Conservation (phyloP, 148 eudicot genomes). For the Salicornia ramosissima region DNA sequence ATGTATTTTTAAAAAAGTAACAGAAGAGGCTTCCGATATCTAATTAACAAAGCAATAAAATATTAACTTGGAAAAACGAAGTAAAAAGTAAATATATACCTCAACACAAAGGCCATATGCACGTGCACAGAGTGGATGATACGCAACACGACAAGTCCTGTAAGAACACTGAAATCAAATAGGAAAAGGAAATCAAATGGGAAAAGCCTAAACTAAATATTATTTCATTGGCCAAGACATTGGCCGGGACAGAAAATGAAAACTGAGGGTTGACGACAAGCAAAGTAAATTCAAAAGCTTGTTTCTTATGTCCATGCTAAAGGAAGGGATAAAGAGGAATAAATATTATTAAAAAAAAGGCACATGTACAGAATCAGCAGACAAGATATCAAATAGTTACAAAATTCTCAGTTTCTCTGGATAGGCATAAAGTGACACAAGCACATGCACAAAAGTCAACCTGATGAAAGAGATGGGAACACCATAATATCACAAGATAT, state of each 20-base stretch:
- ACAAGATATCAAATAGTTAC: too few relatives aligned
- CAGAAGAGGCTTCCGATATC: background rate
- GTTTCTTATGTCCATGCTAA: background rate
- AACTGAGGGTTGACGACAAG: background rate
- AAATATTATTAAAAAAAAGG: background rate
- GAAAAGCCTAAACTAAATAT: background rate
- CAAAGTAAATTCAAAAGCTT: background rate
- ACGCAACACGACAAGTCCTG: constrained; percentile 73
- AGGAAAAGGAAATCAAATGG: background rate
- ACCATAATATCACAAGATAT: too few relatives aligned
- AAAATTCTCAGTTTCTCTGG: too few relatives aligned
- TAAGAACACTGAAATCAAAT: constrained; percentile 73
- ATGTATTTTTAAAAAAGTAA: too few relatives aligned
- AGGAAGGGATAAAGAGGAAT: background rate
- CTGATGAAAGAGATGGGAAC: too few relatives aligned
- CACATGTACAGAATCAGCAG: background rate
- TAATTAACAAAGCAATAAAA: constrained; percentile 6
- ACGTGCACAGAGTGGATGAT: constrained; percentile 99
- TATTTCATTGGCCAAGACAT: background rate
- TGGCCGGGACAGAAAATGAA: background rate
- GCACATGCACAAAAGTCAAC: too few relatives aligned
- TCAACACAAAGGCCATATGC: constrained; percentile 90
- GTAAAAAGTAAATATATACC: constrained; percentile 56
- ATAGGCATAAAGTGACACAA: too few relatives aligned
- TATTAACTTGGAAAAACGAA: constrained; percentile 1